Evolutionary conservation across 1,139 yeast genomes (phyloP), one percentile per base, ranked within the genome.

Genomic region (Suhomyces kunorum): DNA sequence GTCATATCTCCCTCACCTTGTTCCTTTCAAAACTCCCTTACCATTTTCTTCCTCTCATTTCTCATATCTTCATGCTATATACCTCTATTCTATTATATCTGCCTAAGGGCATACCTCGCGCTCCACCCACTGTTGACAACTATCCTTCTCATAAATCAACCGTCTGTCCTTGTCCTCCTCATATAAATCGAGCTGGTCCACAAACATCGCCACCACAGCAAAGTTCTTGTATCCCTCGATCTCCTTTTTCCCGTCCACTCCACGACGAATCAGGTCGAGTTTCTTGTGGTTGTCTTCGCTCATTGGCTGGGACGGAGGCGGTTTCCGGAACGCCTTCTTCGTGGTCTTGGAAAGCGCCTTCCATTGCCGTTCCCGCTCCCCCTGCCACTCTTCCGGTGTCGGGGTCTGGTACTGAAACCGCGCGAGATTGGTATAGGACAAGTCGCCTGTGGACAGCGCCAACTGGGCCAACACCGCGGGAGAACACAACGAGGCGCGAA

Each of bases 221-320:
- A 84, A 87, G 58, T 86, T 81, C 54, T 78, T 81, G 43, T 76
- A 68, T 1, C 94, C 95, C 25, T 76, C 75, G 20, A 63, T 81
- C 37, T 80, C 87, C 54, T 81, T 77, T 37, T 81, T 75, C 7
- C 95, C 96, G 60, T 87, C 95, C 11, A 87, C 95, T 5, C 95
- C 94, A 49, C 95, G 73, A 36, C 78, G 71, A 37, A 87, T 83
- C 39, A 85, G 77, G 59, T 87, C 95, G 31, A 87, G 65, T 43
- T 69, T 58, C 53, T 77, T 78, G 29, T 71, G 71, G 42, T 76
- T 76, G 26, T 77, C 82, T n/a, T 69, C 71, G n/a, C 78, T 74
- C 58, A 87, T 58, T 17, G 66, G 63, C 1, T 80, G 64, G 16
- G 83, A 83, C 1, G 95, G 95, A 1, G 74, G 62, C 1, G 95